phyloP scores from a whole-genome alignment of 2,329 filamentous ascomycete species.

The Didymella pomorum region DNA sequence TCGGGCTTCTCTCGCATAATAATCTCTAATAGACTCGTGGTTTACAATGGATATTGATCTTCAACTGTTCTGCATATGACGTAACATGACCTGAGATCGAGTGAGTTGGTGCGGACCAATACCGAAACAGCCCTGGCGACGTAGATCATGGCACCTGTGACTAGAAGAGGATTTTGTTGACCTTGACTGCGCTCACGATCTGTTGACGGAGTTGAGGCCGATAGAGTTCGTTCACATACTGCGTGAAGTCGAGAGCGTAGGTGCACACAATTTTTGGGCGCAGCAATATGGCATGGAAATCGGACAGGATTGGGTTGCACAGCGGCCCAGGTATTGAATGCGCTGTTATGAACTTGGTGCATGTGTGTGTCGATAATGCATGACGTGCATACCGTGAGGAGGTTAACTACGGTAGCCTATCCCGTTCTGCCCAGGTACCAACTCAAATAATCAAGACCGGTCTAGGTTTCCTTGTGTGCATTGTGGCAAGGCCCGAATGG shows the following conservation, averaged over 20 bases:
- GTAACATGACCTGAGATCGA: conserved; percentile 6
- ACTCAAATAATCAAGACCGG: conserved; percentile 18
- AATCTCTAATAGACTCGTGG: conserved; percentile 50
- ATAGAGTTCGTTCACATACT: not conserved
- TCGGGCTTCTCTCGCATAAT: conserved; percentile 51
- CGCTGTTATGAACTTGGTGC: not conserved
- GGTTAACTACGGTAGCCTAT: conserved; percentile 16
- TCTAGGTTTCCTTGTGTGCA: conserved; percentile 20
- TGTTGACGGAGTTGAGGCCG: not conserved
- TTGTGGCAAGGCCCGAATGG: conserved; percentile 21
- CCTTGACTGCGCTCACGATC: not conserved
- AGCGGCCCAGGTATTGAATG: not conserved
- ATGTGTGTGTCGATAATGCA: conserved; percentile 8
- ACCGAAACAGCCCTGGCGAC: not conserved
- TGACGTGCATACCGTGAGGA: conserved; percentile 16
- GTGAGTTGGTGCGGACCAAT: not conserved
- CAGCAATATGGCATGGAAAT: not conserved
- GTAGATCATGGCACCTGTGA: not conserved
- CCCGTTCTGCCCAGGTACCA: conserved; percentile 15
- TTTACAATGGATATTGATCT: conserved; percentile 19
- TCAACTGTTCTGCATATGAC: not conserved
- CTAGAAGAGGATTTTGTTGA: not conserved
- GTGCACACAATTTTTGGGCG: not conserved
- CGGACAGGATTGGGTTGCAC: not conserved
- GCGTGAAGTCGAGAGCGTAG: not conserved